Evolutionary conservation across 2,329 filamentous ascomycete genomes (phyloP).

Genomic region (Penicillium sumatraense): DNA sequence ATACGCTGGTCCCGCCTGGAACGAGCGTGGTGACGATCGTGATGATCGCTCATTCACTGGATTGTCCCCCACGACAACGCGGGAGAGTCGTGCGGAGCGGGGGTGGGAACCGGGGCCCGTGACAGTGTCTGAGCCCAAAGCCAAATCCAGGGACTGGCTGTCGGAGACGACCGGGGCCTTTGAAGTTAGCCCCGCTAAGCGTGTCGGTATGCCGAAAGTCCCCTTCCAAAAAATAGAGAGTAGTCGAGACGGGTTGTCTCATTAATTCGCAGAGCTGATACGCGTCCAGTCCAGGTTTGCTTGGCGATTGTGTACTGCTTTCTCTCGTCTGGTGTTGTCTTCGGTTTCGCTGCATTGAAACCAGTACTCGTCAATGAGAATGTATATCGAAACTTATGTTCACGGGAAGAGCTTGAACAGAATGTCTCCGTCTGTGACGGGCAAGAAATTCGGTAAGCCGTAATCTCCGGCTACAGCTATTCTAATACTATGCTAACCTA

Average conservation of each 20-base stretch:
- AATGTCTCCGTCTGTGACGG: conserved; percentile 59
- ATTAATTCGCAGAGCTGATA: background rate
- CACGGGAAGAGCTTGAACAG: conserved; percentile 52
- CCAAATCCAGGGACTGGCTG: conserved; percentile 12
- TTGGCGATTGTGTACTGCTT: conserved; percentile 74
- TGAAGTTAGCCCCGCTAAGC: conserved; percentile 58
- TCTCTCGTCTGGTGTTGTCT: conserved; percentile 77
- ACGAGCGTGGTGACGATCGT: conserved; percentile 35
- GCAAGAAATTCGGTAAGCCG: conserved; percentile 56
- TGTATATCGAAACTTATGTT: conserved; percentile 70
- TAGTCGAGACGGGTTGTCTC: background rate
- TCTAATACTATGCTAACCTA: conserved; percentile 2
- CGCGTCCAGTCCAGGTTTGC: conserved; percentile 66
- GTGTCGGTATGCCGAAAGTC: conserved; percentile 51
- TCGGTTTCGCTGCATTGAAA: conserved; percentile 84
- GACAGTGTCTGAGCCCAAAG: conserved; percentile 17
- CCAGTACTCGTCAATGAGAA: conserved; percentile 76
- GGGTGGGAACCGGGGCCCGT: conserved; percentile 15
- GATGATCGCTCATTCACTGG: conserved; percentile 32
- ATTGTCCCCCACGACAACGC: conserved; percentile 26
- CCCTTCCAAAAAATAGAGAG: background rate
- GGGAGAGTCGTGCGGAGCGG: conserved; percentile 21
- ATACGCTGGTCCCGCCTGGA: conserved; percentile 44
- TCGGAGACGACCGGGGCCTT: conserved; percentile 50
- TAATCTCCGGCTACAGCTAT: background rate